These are phyloP conservation scores for Ambrosiella cleistominuta DNA, from an alignment of 2,329 filamentous ascomycete species.

Conservation along the genomic window DNA sequence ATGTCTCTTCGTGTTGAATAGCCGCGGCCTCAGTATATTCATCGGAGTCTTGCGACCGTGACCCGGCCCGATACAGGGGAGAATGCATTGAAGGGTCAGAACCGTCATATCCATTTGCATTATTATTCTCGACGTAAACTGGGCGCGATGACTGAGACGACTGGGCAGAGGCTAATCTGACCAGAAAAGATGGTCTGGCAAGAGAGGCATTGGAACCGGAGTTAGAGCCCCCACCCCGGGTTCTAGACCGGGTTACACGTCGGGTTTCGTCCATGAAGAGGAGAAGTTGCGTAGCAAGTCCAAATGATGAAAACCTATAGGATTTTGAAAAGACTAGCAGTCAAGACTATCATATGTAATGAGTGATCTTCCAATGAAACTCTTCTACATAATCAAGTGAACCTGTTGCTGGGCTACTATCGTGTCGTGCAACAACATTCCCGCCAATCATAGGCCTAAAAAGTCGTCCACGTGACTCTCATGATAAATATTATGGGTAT, in stretches of 20 bases:
- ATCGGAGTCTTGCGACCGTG: background rate
- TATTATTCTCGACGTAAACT: background rate
- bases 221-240: background rate
- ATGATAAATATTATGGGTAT: background rate
- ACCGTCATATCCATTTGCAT: constrained; percentile 2
- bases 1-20: background rate
- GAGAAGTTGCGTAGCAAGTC: background rate
- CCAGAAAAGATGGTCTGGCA: constrained; percentile 1
- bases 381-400: background rate
- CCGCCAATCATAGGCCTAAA: background rate
- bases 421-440: background rate
- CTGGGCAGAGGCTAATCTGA: constrained; percentile 3
- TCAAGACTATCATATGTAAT: background rate
- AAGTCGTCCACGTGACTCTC: background rate
- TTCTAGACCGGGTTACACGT: constrained; percentile 6
- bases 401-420: background rate
- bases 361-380: background rate
- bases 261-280: background rate
- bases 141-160: background rate
- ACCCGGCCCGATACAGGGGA: background rate
- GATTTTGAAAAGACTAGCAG: background rate
- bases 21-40: constrained; percentile 1
- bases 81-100: background rate
- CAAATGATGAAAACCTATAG: background rate
- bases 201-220: background rate